Evolutionary conservation across 371 early-diverging fungal species (phyloP).

Genomic region (Mortierella sp.): DNA sequence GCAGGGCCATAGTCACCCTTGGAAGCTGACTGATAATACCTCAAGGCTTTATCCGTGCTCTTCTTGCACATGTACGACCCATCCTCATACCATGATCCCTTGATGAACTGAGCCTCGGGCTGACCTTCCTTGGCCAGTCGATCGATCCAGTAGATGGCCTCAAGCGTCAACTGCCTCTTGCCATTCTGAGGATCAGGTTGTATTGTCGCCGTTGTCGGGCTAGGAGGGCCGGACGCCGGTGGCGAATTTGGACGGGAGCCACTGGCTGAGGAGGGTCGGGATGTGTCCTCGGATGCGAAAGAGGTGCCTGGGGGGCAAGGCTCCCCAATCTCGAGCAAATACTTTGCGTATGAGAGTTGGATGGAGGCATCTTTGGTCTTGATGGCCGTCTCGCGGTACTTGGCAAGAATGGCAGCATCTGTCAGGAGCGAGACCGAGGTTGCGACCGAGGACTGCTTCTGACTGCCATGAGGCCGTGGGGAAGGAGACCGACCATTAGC

Average conservation of each 20-base stretch:
- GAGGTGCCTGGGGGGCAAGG: not conserved
- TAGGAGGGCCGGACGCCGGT: conserved; percentile 13
- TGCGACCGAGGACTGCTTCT: conserved; percentile 22
- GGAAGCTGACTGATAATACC: conserved; percentile 55
- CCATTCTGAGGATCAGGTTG: conserved; percentile 15
- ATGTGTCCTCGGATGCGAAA: not conserved
- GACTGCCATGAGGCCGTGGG: conserved; percentile 4
- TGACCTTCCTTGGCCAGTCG: conserved; percentile 73
- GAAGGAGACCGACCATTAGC: conserved; percentile 7
- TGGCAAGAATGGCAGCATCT: conserved; percentile 41
- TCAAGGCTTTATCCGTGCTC: conserved; percentile 62
- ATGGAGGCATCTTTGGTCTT: conserved; percentile 75
- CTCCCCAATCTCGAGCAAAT: conserved; percentile 65
- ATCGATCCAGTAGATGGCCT: conserved; percentile 80
- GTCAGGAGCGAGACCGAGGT: conserved; percentile 47
- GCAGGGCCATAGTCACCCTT: conserved; percentile 58
- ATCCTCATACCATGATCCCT: conserved; percentile 76
- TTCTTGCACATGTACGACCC: conserved; percentile 66
- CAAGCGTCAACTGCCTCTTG: conserved; percentile 55
- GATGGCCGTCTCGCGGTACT: conserved; percentile 77
- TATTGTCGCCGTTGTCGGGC: conserved; percentile 10
- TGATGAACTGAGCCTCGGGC: conserved; percentile 76
- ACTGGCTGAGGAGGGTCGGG: conserved; percentile 8
- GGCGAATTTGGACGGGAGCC: conserved; percentile 5
- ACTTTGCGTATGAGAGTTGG: conserved; percentile 81